Evolutionary conservation across 2,329 filamentous ascomycete genomes (phyloP).

Genomic region (Colletotrichum shisoi): DNA sequence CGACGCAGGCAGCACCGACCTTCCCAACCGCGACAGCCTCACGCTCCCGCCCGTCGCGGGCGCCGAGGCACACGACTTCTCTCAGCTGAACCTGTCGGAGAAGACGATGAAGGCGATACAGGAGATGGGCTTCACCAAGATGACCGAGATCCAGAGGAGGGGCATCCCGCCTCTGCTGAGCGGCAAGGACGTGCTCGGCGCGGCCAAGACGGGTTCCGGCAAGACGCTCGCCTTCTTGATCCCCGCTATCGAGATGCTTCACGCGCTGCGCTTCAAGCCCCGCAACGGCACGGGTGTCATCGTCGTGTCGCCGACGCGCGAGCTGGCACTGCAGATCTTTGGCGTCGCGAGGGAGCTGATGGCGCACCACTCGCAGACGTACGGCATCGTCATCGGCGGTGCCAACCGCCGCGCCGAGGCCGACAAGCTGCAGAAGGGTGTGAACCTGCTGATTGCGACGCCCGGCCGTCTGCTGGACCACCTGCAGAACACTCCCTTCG

Average conservation of each 20-base stretch:
- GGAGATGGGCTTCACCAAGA: conserved; percentile 91
- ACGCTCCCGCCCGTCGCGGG: conserved; percentile 63
- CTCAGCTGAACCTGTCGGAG: conserved; percentile 83
- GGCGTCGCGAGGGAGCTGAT: conserved; percentile 93
- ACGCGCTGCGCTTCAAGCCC: conserved; percentile 90
- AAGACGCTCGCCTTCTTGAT: conserved; percentile 96
- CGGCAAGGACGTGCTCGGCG: conserved; percentile 90
- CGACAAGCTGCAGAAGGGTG: conserved; percentile 91
- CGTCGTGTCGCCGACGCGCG: conserved; percentile 90
- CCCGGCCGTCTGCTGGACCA: conserved; percentile 93
- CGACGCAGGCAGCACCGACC: conserved; percentile 48
- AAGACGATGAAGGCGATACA: conserved; percentile 87
- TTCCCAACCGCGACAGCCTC: conserved; percentile 53
- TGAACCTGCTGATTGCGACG: conserved; percentile 93
- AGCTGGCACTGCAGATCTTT: conserved; percentile 95
- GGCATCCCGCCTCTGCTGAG: conserved; percentile 88
- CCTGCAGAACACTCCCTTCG: conserved; percentile 88
- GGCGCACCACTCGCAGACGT: conserved; percentile 91
- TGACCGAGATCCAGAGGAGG: conserved; percentile 93
- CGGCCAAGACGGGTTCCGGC: conserved; percentile 93
- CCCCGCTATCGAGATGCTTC: conserved; percentile 91
- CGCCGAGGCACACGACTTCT: conserved; percentile 73
- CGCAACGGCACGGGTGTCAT: conserved; percentile 92
- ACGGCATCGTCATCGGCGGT: conserved; percentile 94
- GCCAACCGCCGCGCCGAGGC: conserved; percentile 90